Evolutionary conservation across 176 grass and related monocot genomes (phyloP).

Genomic region (Hsuehochloa calcarea): DNA sequence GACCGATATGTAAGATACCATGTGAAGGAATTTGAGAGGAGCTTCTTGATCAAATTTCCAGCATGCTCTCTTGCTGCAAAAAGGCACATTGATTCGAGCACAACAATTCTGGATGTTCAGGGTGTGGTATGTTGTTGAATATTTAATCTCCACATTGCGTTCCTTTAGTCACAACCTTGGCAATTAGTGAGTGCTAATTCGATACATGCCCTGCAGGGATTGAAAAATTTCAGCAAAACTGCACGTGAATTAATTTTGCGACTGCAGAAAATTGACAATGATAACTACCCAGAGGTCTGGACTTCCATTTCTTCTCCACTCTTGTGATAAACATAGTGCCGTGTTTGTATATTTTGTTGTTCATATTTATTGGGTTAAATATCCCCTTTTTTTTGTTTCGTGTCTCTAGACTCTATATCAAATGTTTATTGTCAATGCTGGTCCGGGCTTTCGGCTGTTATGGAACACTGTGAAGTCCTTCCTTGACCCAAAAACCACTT

Average conservation of each 20-base stretch:
- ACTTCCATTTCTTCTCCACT: neutral
- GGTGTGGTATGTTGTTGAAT: conserved; percentile 67
- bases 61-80: conserved; percentile 94
- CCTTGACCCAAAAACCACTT: conserved; percentile 92
- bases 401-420: conserved; percentile 73
- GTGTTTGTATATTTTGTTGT: neutral
- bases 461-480: conserved; percentile 95
- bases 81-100: conserved; percentile 88
- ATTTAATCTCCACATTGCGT: neutral
- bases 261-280: conserved; percentile 90
- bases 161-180: neutral
- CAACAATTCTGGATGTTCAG: conserved; percentile 93
- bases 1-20: conserved; percentile 88
- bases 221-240: conserved; percentile 99
- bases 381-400: neutral
- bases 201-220: conserved; percentile 49
- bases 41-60: conserved; percentile 89
- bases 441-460: conserved; percentile 78
- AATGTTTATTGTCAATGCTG: conserved; percentile 99
- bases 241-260: conserved; percentile 81
- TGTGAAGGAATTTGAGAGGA: conserved; percentile 91
- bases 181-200: conserved; percentile 9
- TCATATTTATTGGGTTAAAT: neutral
- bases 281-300: conserved; percentile 95
- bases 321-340: neutral